Conservation (phyloP, 225 moss, liverwort and hornwort genomes). For the Takakia lepidozioides region DNA sequence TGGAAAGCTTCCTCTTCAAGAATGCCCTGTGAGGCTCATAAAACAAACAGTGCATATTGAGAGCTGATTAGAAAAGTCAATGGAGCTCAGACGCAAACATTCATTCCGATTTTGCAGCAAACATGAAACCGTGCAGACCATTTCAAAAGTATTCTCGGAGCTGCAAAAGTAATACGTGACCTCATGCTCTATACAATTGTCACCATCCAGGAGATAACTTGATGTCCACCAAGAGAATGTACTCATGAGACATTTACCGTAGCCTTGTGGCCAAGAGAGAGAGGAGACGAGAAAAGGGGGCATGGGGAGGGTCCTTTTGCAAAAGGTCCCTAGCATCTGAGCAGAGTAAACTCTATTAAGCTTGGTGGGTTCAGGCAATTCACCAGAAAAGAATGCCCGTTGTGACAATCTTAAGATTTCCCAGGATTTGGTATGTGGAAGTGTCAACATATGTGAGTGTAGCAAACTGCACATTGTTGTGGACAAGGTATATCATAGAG, state of each 20-base stretch:
- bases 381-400: slow-evolving; percentile 84
- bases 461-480: slow-evolving; percentile 89
- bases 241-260: neutral
- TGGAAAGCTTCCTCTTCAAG: slow-evolving; percentile 63
- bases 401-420: slow-evolving; percentile 89
- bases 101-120: too few species aligned
- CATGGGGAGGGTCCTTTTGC: too few species aligned
- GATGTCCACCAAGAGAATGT: neutral
- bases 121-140: neutral
- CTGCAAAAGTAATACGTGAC: too few species aligned
- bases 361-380: neutral
- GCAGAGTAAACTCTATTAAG: neutral
- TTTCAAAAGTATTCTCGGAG: neutral
- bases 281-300: too few species aligned
- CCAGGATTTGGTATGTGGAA: slow-evolving; percentile 92
- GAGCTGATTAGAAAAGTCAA: neutral
- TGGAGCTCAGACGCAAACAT: too few species aligned
- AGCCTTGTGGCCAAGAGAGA: too few species aligned
- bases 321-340: neutral
- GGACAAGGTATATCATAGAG: slow-evolving; percentile 75
- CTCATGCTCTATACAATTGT: neutral
- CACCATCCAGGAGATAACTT: neutral
- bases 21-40: slow-evolving; percentile 38
- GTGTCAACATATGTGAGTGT: slow-evolving; percentile 85
- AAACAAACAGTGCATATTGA: neutral